A percentile compares a stretch with the other conserved stretches of the same genome.
These are phyloP conservation scores for Cornus florida DNA, from an alignment of 148 eudicot species.

Conservation along the genomic window DNA sequence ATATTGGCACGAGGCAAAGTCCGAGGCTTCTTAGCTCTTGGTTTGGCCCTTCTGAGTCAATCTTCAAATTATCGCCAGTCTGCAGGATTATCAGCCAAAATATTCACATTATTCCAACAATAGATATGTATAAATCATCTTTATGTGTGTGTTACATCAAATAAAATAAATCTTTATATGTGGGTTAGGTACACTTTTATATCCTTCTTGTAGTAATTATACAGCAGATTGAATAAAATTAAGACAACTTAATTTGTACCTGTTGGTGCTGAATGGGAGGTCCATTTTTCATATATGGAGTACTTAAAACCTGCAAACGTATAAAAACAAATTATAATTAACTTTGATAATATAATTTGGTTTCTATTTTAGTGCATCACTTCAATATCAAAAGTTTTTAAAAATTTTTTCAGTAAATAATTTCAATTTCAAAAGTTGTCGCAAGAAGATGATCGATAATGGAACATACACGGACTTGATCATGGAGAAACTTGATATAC, in stretches of 20 bases:
- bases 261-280: conserved; percentile 53
- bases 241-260: conserved; percentile 16
- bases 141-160: no score
- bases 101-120: no score
- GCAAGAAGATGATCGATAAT: not conserved
- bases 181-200: no score
- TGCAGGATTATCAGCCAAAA: conserved; percentile 7
- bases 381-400: not conserved
- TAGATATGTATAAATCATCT: no score
- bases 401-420: no score
- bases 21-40: conserved; percentile 70
- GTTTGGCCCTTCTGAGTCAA: conserved; percentile 21
- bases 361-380: no score
- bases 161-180: not conserved
- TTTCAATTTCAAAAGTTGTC: not conserved
- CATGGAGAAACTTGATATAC: conserved; percentile 91
- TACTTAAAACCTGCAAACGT: conserved; percentile 57
- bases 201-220: no score
- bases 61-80: conserved; percentile 24
- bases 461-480: conserved; percentile 76
- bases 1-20: conserved; percentile 81
- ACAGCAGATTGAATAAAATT: no score
- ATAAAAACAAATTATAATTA: not conserved
- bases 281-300: conserved; percentile 79
- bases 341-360: no score